A percentile compares a stretch with the other conserved stretches of the same genome.
Conservation (phyloP, 1,284 basidiomycete species). For the Entoloma clypeatum region DNA sequence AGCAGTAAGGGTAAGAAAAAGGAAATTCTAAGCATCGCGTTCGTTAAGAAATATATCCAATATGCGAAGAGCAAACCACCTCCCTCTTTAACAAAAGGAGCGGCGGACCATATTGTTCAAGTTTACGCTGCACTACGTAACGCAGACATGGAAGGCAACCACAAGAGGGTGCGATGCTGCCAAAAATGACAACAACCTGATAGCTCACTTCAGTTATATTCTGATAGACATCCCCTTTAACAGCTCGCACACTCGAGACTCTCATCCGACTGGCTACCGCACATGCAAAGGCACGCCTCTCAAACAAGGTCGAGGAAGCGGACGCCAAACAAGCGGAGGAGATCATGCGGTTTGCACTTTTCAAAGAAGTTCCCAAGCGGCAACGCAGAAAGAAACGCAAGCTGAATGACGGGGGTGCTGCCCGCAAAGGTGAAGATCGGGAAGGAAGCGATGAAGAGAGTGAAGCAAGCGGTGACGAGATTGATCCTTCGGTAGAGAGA, state of each 20-base stretch:
- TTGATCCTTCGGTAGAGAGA: constrained; percentile 44
- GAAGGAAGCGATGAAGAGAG: constrained; percentile 43
- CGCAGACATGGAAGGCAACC: constrained; percentile 87
- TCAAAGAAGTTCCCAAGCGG: constrained; percentile 92
- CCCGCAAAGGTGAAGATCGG: constrained; percentile 46
- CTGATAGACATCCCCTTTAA: constrained; percentile 88
- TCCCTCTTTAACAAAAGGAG: constrained; percentile 87
- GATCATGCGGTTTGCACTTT: constrained; percentile 95
- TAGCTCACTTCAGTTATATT: constrained; percentile 8
- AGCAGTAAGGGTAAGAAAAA: constrained; percentile 58
- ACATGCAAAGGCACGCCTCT: constrained; percentile 94
- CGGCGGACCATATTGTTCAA: constrained; percentile 91
- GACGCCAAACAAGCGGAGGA: constrained; percentile 93
- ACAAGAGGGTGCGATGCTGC: constrained; percentile 66
- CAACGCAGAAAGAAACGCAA: constrained; percentile 78
- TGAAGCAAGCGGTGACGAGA: constrained; percentile 50
- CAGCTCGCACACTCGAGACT: constrained; percentile 98
- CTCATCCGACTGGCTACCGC: constrained; percentile 97
- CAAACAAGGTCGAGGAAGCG: constrained; percentile 76
- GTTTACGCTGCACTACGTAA: constrained; percentile 93
- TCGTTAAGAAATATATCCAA: constrained; percentile 99
- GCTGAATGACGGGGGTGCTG: constrained; percentile 60
- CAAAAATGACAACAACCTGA: constrained; percentile 10
- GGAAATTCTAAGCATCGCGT: constrained; percentile 89
- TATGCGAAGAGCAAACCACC: constrained; percentile 90